These are phyloP conservation scores for Pseudocohnilembus persalinus DNA, from an alignment of 169 alveolate genomes.

Conservation along the genomic window DNA sequence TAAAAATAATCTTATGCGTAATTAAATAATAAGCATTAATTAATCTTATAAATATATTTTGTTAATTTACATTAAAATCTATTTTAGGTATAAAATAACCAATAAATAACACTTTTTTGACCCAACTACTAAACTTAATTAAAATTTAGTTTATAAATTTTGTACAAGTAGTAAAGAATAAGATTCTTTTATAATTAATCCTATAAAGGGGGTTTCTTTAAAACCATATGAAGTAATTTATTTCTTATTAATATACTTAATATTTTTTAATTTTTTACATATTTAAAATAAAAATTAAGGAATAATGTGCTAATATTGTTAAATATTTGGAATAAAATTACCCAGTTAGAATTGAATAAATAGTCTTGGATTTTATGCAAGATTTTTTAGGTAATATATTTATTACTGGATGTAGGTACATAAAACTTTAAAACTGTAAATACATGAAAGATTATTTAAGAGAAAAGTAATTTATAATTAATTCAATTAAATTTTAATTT, in stretches of 20 bases:
- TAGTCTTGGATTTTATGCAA: conserved; percentile 64
- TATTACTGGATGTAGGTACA: conserved; percentile 56
- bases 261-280: too few relatives aligned
- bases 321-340: conserved; percentile 57
- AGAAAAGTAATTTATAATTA: neutral
- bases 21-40: too few relatives aligned
- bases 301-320: conserved; percentile 55
- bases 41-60: too few relatives aligned
- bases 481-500: too few relatives aligned
- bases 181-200: neutral
- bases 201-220: neutral
- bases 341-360: conserved; percentile 52
- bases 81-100: neutral
- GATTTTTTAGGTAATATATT: conserved; percentile 65
- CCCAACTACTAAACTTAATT: neutral
- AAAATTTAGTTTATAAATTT: too few relatives aligned
- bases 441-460: conserved; percentile 35
- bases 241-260: too few relatives aligned
- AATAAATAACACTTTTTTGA: neutral
- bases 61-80: too few relatives aligned
- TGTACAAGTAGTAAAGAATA: neutral
- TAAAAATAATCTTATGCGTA: neutral
- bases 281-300: too few relatives aligned
- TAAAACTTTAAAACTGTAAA: conserved; percentile 46
- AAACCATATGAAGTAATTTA: neutral